phyloP scores from a whole-genome alignment of 495 filamentous ascomycete species.

The Tuber melanosporum region DNA sequence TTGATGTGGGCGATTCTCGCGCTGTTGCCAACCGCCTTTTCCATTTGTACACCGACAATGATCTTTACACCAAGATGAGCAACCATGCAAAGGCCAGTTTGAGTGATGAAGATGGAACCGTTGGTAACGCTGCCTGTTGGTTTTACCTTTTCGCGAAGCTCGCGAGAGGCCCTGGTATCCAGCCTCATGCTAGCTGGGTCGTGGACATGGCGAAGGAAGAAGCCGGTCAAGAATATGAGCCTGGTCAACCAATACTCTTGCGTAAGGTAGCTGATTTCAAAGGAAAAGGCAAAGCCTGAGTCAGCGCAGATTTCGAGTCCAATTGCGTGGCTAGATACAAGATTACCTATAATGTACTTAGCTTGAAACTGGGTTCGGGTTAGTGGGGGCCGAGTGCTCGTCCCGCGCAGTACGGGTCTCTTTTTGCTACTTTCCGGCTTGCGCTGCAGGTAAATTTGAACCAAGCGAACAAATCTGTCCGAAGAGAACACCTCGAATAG shows the following conservation, averaged over 20 bases:
- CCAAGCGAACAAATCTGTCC: no score
- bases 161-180: constrained; percentile 48
- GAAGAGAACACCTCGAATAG: no score
- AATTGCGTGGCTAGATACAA: no score
- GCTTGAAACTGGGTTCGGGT: no score
- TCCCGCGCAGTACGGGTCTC: no score
- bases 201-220: constrained; percentile 70
- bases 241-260: constrained; percentile 56
- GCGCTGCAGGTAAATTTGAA: no score
- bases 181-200: constrained; percentile 59
- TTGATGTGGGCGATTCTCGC: constrained; percentile 64
- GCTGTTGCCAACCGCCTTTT: constrained; percentile 65
- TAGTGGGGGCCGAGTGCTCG: no score
- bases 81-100: constrained; percentile 58
- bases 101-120: constrained; percentile 76
- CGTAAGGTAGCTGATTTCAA: constrained; percentile 24
- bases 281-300: background rate
- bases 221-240: constrained; percentile 53
- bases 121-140: constrained; percentile 73
- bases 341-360: no score
- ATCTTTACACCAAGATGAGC: constrained; percentile 61
- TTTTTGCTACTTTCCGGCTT: no score
- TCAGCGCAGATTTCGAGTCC: background rate
- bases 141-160: constrained; percentile 66
- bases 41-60: constrained; percentile 61